Evolutionary conservation across 2,329 filamentous ascomycete genomes (phyloP), one percentile per base, ranked within the genome.

Genomic region (Diplodia scrobiculata): DNA sequence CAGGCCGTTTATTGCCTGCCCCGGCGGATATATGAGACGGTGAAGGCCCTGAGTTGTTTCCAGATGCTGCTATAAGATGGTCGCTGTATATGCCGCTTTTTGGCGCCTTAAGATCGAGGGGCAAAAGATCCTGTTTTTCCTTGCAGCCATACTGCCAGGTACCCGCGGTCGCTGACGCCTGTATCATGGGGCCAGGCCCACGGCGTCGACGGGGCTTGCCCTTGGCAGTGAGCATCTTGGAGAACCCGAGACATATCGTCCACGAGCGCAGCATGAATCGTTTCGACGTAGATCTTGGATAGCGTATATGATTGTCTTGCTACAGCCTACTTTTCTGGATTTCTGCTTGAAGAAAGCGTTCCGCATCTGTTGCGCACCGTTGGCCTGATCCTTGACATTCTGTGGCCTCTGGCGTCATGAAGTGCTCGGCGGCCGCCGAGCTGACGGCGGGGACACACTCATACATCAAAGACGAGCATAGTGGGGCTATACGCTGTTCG

Each of bases 1-100:
- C n/a, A 45, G 55, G 25, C 55, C 34, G 52, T 3, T 47, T 38
- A 41, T 32, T 48, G 38, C 38, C 7, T 47, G 41, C 45, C 58
- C 48, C 32, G 58, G 58, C 58, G 58, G n/a, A 50, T 62, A n/a
- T 62, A 45, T 62, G 58, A 62, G 58, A 62, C 58, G 29, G 21
- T 27, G 13, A 60, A 21, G 55, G 17, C 11, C 55, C 47, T 27
- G 41, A 50, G 25, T 17, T 32, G 41, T 50, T 25, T 62, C 5
- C 41, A 17, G 27, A 50, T 29, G 21, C n/a, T 21, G 25, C 29
- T 48, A 50, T 62, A 62, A 36, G 58, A 62, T 62, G n/a, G 29
- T 2, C 58, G 14, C 6, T 47, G 11, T 62, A 62, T 50, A 50
- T n/a, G 41, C 41, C 58, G 29, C 29, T 14, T 50, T 50, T 36